Conservation (phyloP, 2,329 filamentous ascomycete genomes). For the Claviceps maximensis region DNA sequence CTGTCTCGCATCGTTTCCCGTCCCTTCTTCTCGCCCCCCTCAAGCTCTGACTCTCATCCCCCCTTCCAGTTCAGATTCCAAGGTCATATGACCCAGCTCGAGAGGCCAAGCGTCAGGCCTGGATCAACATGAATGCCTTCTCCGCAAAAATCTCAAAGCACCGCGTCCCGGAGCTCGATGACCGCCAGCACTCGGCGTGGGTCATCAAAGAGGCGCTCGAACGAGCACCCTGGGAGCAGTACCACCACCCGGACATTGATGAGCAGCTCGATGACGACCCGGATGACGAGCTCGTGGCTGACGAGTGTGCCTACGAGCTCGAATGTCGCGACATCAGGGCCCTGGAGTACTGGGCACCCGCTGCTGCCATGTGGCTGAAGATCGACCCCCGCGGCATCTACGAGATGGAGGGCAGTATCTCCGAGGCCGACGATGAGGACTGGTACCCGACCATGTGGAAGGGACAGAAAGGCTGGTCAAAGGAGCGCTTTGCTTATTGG, state of each 20-base stretch:
- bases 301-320: slow-evolving; percentile 1
- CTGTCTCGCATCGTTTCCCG: not conserved
- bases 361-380: not conserved
- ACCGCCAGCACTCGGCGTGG: not conserved
- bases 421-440: not conserved
- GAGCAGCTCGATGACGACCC: not conserved
- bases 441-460: not conserved
- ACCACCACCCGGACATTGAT: slow-evolving; percentile 2
- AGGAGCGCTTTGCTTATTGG: not conserved
- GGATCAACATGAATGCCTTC: slow-evolving; percentile 2
- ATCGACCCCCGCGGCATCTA: not conserved
- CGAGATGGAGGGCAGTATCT: not conserved
- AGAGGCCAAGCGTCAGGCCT: slow-evolving; percentile 1
- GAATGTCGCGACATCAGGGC: slow-evolving; percentile 2
- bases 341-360: slow-evolving; percentile 3
- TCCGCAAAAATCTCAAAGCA: slow-evolving; percentile 1
- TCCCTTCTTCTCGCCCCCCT: too few species aligned
- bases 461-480: slow-evolving; percentile 1
- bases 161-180: not conserved
- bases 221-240: slow-evolving; percentile 1
- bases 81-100: not conserved
- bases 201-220: not conserved
- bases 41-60: not conserved
- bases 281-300: not conserved
- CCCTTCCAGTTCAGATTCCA: not conserved